A percentile compares a stretch with the other conserved stretches of the same genome.
phyloP scores from a whole-genome alignment of 2,329 filamentous ascomycete genomes.

The Magnaporthiopsis incrustans region DNA sequence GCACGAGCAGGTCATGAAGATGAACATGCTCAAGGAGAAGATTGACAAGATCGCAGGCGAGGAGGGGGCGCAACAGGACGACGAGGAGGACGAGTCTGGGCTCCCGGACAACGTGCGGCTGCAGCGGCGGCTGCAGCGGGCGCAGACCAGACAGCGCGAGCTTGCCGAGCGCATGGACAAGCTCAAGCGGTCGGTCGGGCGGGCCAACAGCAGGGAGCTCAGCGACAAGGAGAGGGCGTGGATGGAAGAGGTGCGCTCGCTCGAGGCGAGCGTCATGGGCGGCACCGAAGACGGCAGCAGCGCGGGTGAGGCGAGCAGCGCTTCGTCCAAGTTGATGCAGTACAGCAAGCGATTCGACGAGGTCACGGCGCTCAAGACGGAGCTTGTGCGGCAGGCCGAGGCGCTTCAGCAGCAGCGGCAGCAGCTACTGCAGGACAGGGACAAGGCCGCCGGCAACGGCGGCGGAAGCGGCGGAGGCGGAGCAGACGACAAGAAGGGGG shows the following conservation, averaged over 20 bases:
- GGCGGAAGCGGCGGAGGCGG: conserved; percentile 18
- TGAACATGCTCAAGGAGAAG: conserved; percentile 55
- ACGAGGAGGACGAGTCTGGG: background rate
- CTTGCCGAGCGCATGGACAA: conserved; percentile 53
- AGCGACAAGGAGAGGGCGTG: conserved; percentile 55
- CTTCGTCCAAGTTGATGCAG: conserved; percentile 33
- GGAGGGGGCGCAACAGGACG: conserved; percentile 38
- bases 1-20: conserved; percentile 57
- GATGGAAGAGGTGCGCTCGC: conserved; percentile 31
- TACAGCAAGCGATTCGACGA: conserved; percentile 50
- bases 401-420: conserved; percentile 26
- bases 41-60: conserved; percentile 59
- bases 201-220: conserved; percentile 40
- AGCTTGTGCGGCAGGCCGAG: conserved; percentile 43
- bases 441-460: conserved; percentile 19
- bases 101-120: conserved; percentile 46
- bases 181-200: conserved; percentile 42
- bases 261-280: conserved; percentile 33
- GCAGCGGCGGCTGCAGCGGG: conserved; percentile 47
- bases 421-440: conserved; percentile 12
- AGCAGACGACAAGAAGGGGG: conserved; percentile 11
- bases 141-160: conserved; percentile 46
- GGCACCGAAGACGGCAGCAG: conserved; percentile 22
- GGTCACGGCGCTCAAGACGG: conserved; percentile 43
- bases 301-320: conserved; percentile 13